Evolutionary conservation across 2,329 filamentous ascomycete genomes (phyloP).

Genomic region (Aureobasidium uvarum): DNA sequence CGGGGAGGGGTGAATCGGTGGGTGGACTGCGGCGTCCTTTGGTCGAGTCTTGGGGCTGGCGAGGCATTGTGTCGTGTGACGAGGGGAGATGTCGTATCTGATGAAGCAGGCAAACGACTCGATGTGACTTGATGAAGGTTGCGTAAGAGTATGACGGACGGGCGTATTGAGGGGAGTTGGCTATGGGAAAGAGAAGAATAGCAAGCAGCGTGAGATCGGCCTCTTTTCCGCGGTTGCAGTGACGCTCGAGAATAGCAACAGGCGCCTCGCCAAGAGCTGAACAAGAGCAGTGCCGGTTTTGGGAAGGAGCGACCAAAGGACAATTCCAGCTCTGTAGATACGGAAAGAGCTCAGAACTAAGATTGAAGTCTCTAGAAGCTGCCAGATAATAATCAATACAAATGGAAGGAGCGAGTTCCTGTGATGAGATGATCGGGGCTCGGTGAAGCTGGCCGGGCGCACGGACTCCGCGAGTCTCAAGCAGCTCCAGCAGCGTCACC

Average conservation of each 20-base stretch:
- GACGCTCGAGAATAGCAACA: constrained; percentile 6
- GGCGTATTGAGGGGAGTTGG: not conserved
- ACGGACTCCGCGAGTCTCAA: not conserved
- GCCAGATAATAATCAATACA: not conserved
- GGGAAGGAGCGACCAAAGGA: not conserved
- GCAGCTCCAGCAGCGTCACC: constrained; percentile 23
- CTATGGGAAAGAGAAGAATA: not conserved
- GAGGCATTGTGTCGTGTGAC: constrained; percentile 25
- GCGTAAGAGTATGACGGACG: not conserved
- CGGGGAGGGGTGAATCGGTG: constrained; percentile 15
- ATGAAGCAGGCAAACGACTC: not conserved
- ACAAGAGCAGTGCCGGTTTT: not conserved
- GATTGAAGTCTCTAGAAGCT: not conserved
- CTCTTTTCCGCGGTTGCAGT: not conserved
- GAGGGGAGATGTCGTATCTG: not conserved
- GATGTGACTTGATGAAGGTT: not conserved
- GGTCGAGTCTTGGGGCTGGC: constrained; percentile 25
- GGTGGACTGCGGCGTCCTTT: constrained; percentile 26
- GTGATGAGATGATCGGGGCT: not conserved
- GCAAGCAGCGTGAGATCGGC: not conserved
- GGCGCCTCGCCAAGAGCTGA: constrained; percentile 11
- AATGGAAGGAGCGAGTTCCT: not conserved
- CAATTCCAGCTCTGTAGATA: too few species aligned
- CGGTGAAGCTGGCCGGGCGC: constrained; percentile 8
- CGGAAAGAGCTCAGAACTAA: not conserved